Evolutionary conservation across 2,329 filamentous ascomycete genomes (phyloP).

Genomic region (Nemania sp.): DNA sequence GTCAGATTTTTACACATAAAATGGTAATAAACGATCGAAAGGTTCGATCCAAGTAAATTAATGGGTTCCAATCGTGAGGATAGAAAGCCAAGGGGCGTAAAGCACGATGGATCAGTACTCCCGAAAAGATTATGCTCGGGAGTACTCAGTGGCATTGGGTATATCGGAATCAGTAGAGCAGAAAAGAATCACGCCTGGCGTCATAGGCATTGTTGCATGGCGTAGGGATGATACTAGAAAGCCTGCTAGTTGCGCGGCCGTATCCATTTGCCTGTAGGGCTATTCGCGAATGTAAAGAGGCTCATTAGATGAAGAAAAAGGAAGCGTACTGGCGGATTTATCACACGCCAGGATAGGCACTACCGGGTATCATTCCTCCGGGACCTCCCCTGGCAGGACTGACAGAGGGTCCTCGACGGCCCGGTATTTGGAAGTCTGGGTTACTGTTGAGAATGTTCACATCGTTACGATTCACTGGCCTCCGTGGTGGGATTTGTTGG

Average conservation of each 20-base stretch:
- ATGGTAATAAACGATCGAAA: slow-evolving; percentile 12
- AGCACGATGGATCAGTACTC: slow-evolving; percentile 21
- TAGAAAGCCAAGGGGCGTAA: slow-evolving; percentile 22
- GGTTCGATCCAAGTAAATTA: slow-evolving; percentile 21
- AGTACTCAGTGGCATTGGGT: slow-evolving; percentile 19
- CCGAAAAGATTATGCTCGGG: slow-evolving; percentile 4
- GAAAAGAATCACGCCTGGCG: slow-evolving; percentile 11
- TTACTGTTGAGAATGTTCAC: slow-evolving; percentile 83
- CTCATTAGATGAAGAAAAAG: background rate
- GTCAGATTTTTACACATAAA: slow-evolving; percentile 21
- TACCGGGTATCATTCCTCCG: slow-evolving; percentile 62
- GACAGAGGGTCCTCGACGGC: slow-evolving; percentile 50
- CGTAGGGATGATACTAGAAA: background rate
- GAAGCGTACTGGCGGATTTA: slow-evolving; percentile 12
- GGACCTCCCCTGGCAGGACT: slow-evolving; percentile 40
- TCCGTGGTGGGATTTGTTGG: slow-evolving; percentile 58
- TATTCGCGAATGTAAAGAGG: background rate
- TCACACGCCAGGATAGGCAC: slow-evolving; percentile 62
- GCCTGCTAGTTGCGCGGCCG: background rate
- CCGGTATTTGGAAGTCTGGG: slow-evolving; percentile 84
- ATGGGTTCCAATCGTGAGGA: slow-evolving; percentile 22
- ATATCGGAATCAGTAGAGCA: slow-evolving; percentile 28
- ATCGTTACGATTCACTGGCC: slow-evolving; percentile 67
- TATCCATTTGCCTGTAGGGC: background rate
- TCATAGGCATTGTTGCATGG: background rate